phyloP scores from a whole-genome alignment of 202 grass and related monocot genomes.

The Schoenoplectus tabernaemontani region DNA sequence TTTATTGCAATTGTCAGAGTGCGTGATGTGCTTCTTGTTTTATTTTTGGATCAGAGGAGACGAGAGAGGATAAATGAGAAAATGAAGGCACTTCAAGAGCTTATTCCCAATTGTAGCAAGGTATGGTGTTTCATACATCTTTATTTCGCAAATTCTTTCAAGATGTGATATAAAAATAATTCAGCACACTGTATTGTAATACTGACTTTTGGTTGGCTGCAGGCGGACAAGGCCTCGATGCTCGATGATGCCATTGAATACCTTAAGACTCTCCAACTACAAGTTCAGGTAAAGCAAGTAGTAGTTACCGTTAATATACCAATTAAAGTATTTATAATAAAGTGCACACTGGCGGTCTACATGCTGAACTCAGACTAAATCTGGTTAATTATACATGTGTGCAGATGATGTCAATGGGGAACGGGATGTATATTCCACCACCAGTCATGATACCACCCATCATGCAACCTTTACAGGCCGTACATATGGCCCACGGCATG shows the following conservation, averaged over 20 bases:
- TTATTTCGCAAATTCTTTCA: background rate
- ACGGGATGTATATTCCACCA: conserved; percentile 42
- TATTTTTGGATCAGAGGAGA: conserved; percentile 39
- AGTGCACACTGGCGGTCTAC: background rate
- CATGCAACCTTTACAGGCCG: conserved; percentile 38
- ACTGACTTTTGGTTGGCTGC: background rate
- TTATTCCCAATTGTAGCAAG: conserved; percentile 92
- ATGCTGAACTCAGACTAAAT: background rate
- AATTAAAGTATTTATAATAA: background rate
- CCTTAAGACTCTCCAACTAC: conserved; percentile 69
- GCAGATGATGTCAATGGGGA: conserved; percentile 75
- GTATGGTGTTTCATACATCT: conserved; percentile 8
- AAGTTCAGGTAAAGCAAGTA: conserved; percentile 38
- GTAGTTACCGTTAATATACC: background rate
- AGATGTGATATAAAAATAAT: background rate
- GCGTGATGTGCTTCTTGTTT: background rate
- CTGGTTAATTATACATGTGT: background rate
- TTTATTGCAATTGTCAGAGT: background rate
- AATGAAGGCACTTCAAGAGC: conserved; percentile 76
- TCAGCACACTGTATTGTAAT: background rate
- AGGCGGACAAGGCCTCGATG: conserved; percentile 93
- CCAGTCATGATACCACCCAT: conserved; percentile 44
- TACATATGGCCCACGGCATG: conserved; percentile 38
- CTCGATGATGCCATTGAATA: conserved; percentile 91
- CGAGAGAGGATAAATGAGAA: conserved; percentile 88